These are phyloP conservation scores for Prillingera fragicola DNA, from an alignment of 1,284 basidiomycete species.

Conservation along the genomic window DNA sequence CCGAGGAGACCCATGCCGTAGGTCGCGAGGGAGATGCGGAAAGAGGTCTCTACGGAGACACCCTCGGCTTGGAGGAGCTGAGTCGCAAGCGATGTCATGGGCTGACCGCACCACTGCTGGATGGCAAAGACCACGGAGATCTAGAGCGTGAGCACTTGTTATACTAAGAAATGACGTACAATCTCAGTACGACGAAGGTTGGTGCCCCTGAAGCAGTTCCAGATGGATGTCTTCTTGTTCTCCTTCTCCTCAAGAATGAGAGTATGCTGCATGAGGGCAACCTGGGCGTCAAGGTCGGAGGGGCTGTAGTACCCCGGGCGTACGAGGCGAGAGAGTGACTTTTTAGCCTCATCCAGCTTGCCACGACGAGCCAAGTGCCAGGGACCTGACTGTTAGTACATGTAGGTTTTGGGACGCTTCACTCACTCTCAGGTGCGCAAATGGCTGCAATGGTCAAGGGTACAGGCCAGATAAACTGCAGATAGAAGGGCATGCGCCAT, in stretches of 20 bases:
- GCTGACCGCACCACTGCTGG: slow-evolving; percentile 18
- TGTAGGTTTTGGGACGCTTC: too few relatives aligned
- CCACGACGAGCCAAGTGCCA: neutral
- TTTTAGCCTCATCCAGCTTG: neutral
- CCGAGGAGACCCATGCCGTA: slow-evolving; percentile 29
- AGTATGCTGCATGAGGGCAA: slow-evolving; percentile 18
- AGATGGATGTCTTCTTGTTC: slow-evolving; percentile 11
- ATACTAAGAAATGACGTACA: neutral
- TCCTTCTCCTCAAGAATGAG: slow-evolving; percentile 19
- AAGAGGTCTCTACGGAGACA: neutral
- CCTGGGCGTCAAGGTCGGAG: neutral
- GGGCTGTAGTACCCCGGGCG: neutral
- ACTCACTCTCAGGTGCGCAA: too few relatives aligned
- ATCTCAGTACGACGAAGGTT: slow-evolving; percentile 11
- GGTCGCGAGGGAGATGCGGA: neutral
- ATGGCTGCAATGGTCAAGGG: too few relatives aligned
- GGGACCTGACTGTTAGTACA: too few relatives aligned
- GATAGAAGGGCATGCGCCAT: slow-evolving; percentile 4
- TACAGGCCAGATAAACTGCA: slow-evolving; percentile 45
- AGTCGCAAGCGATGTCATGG: slow-evolving; percentile 2
- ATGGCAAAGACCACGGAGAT: slow-evolving; percentile 1
- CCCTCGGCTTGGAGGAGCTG: neutral
- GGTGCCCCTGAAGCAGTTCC: neutral
- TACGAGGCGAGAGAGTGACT: neutral
- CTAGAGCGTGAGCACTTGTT: neutral